Base-by-base conservation (phyloP, 108 stramenopile species). In the Bacterosira constricta region DNA sequence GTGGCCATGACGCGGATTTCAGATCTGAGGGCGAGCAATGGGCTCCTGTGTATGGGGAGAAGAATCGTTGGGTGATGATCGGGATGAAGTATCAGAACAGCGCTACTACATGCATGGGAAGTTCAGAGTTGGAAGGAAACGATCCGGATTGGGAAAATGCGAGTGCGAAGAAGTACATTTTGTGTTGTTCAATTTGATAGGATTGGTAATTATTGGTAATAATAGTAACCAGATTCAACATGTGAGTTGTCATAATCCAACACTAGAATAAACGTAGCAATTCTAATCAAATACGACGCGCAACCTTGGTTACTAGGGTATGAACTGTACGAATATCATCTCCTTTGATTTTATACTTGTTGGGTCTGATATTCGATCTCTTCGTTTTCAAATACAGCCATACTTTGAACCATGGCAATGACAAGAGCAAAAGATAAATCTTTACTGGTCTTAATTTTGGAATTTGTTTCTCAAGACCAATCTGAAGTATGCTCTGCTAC, bases 61-160 rank as follows among this genome's bases (percentile, higher is more conserved):
- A 20, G 10, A 69, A 77, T 63, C 21, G 44, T 31, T 77, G 76
- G 76, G 62, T 77, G 12, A 44, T 47, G 63, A 57, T 77, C 27
- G 76, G 76, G 25, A 67, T 63, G 27, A 69, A 61, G 44, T 54
- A 69, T 49, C 53, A 60, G 18, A 77, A 77, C 50, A 21, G 59
- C 29, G 68, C 68, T 0, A 77, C 76, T 2, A 77, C 76, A 17
- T 77, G 76, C 61, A 77, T 77, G 76, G 1, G n/a, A 10, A 35
- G 55, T 55, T n/a, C 60, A 23, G 47, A 61, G 47, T 61, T 71
- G 31, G 65, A 52, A 41, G 65, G 58, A 7, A 13, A 0, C 1
- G 34, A 42, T 8, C 73, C 73, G 12, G 18, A 25, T 39, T 75
- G 73, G 73, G 73, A 53, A 75, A 30, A 51, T 39, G 32, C 39